These are phyloP conservation scores for Pleurostoma richardsiae DNA, from an alignment of 2,329 filamentous ascomycete genomes.

Conservation along the genomic window DNA sequence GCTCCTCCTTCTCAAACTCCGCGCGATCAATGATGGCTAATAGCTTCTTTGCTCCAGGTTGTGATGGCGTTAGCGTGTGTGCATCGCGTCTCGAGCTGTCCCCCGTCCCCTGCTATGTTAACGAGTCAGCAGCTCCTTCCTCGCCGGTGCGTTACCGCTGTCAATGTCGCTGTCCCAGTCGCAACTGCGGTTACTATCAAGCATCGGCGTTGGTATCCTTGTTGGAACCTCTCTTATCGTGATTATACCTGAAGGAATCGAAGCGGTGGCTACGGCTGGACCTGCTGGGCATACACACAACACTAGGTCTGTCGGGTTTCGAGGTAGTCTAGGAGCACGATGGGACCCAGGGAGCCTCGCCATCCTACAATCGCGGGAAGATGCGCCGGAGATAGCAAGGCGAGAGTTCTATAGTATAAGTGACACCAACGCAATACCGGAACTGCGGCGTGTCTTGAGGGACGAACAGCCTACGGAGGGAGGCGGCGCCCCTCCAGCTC, in stretches of 20 bases:
- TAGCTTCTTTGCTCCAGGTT: slow-evolving; percentile 13
- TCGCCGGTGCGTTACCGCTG: slow-evolving; percentile 85
- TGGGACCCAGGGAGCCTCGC: no score
- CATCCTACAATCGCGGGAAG: no score
- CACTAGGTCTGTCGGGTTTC: slow-evolving; percentile 8
- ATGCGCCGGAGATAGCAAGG: no score
- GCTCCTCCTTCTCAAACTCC: not conserved
- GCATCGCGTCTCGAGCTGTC: slow-evolving; percentile 10
- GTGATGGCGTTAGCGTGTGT: slow-evolving; percentile 30
- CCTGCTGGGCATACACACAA: slow-evolving; percentile 31
- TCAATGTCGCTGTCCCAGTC: slow-evolving; percentile 83
- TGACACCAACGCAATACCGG: no score
- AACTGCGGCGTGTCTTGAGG: not conserved
- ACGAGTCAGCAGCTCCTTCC: slow-evolving; percentile 67
- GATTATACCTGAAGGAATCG: slow-evolving; percentile 94
- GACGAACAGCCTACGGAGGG: slow-evolving; percentile 4
- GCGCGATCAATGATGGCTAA: slow-evolving; percentile 11
- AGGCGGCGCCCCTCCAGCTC: slow-evolving; percentile 7
- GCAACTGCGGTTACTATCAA: slow-evolving; percentile 83
- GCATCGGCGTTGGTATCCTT: slow-evolving; percentile 86
- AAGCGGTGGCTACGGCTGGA: slow-evolving; percentile 69
- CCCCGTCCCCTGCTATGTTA: no score
- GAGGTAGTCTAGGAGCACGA: no score
- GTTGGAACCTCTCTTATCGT: slow-evolving; percentile 95
- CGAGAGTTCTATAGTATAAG: no score